Percentiles rank a stretch among this genome's conserved stretches.
Conservation (phyloP, 192 early-diverging fungal genomes). For the Coemansia furcata region DNA sequence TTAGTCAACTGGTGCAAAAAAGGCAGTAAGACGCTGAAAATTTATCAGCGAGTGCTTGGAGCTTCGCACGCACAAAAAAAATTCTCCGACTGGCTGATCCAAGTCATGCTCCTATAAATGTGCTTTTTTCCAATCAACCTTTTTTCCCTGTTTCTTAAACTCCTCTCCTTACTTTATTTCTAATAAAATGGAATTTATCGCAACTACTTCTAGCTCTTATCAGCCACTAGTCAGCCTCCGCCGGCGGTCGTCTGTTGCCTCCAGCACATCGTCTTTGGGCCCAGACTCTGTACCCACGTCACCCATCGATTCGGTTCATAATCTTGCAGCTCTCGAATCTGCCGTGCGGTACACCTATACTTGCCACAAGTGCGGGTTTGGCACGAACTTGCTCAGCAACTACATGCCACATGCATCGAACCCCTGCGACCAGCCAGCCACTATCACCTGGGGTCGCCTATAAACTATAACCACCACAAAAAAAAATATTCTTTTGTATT, state of each 20-base stretch:
- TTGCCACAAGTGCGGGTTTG: constrained; percentile 46
- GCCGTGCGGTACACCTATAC: constrained; percentile 37
- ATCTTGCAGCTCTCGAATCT: not conserved
- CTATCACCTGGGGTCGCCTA: constrained; percentile 31
- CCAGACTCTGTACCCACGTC: constrained; percentile 13
- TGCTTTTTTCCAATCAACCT: not conserved
- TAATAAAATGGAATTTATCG: constrained; percentile 9
- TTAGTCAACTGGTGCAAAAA: not conserved
- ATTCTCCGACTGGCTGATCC: not conserved
- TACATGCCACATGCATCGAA: constrained; percentile 48
- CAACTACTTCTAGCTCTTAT: constrained; percentile 31
- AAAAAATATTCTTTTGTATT: constrained; percentile 6
- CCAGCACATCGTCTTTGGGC: constrained; percentile 6
- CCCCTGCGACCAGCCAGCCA: constrained; percentile 37
- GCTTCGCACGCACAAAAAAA: not conserved
- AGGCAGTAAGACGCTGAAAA: not conserved
- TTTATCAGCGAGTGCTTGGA: not conserved
- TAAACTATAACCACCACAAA: constrained; percentile 16
- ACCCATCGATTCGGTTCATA: constrained; percentile 5
- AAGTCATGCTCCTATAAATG: not conserved
- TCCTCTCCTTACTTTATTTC: not conserved
- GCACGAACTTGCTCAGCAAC: constrained; percentile 40
- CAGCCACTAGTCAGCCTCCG: constrained; percentile 35
- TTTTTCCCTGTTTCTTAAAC: not conserved
- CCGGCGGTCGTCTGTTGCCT: constrained; percentile 31